Percentiles rank a stretch among this genome's conserved stretches.
phyloP scores from a whole-genome alignment of 2,329 filamentous ascomycete genomes.

The Teratosphaeriaceae sp. region DNA sequence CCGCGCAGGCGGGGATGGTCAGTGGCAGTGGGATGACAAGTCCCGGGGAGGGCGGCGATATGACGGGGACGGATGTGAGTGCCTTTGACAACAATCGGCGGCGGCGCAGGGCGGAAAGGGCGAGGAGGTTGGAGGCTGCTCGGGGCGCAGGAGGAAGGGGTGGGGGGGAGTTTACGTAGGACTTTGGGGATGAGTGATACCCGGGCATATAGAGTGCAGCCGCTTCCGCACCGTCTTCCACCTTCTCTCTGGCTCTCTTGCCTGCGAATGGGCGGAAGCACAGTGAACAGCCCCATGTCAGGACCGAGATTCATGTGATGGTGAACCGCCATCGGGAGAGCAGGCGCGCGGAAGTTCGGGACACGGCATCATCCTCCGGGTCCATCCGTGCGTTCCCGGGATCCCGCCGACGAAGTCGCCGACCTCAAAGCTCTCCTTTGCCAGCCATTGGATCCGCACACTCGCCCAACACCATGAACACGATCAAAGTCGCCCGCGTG shows the following conservation, averaged over 20 bases:
- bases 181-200: no score
- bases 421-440: background rate
- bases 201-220: no score
- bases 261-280: no score
- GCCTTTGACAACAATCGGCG: conserved; percentile 49
- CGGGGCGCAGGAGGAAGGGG: conserved; percentile 28
- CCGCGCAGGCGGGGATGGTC: conserved; percentile 7
- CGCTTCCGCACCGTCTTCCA: no score
- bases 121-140: conserved; percentile 32
- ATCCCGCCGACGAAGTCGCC: background rate
- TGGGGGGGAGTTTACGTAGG: conserved; percentile 48
- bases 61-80: conserved; percentile 32
- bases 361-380: background rate
- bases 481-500: conserved; percentile 83
- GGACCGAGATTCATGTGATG: no score
- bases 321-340: no score
- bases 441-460: background rate
- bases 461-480: conserved; percentile 66
- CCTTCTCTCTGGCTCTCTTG: no score
- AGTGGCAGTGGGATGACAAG: conserved; percentile 22
- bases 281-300: no score
- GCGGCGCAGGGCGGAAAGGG: conserved; percentile 48
- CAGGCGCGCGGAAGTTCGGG: no score
- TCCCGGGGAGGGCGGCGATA: conserved; percentile 31
- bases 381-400: background rate